Percentiles rank a stretch among this genome's conserved stretches.
These are phyloP conservation scores for Mortierella sp. DNA, from an alignment of 371 early-diverging fungal species.

Conservation along the genomic window DNA sequence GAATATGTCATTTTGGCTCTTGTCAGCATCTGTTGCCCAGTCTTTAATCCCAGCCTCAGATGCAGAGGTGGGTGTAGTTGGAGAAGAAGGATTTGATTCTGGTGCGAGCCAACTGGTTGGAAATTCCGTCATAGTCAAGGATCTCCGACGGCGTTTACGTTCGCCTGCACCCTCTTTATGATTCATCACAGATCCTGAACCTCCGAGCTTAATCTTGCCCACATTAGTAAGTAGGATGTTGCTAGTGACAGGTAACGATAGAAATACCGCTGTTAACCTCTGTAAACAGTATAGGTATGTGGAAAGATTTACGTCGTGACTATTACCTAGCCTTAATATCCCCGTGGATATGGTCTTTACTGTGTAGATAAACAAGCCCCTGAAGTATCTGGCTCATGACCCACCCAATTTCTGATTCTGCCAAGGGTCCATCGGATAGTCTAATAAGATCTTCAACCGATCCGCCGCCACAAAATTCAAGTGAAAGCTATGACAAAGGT, in stretches of 20 bases:
- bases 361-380: slow-evolving; percentile 79
- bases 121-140: slow-evolving; percentile 34
- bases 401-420: slow-evolving; percentile 69
- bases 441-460: slow-evolving; percentile 70
- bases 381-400: slow-evolving; percentile 70
- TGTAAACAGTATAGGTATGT: background rate
- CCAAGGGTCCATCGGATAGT: slow-evolving; percentile 58
- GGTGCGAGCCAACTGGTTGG: slow-evolving; percentile 59
- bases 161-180: slow-evolving; percentile 61
- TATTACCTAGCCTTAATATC: slow-evolving; percentile 82
- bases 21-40: slow-evolving; percentile 38
- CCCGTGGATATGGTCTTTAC: slow-evolving; percentile 78
- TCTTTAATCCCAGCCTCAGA: slow-evolving; percentile 65
- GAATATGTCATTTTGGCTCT: background rate
- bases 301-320: background rate
- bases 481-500: slow-evolving; percentile 61
- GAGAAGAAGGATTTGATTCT: slow-evolving; percentile 18
- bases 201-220: slow-evolving; percentile 80
- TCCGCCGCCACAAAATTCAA: slow-evolving; percentile 75
- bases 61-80: background rate
- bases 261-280: background rate
- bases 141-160: slow-evolving; percentile 64
- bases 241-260: slow-evolving; percentile 31
- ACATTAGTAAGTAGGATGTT: slow-evolving; percentile 78
- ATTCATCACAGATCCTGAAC: slow-evolving; percentile 76